A percentile compares a stretch with the other conserved stretches of the same genome.
Evolutionary conservation across 2,329 filamentous ascomycete genomes (phyloP).

Genomic region (Coniochaeta ligniaria): DNA sequence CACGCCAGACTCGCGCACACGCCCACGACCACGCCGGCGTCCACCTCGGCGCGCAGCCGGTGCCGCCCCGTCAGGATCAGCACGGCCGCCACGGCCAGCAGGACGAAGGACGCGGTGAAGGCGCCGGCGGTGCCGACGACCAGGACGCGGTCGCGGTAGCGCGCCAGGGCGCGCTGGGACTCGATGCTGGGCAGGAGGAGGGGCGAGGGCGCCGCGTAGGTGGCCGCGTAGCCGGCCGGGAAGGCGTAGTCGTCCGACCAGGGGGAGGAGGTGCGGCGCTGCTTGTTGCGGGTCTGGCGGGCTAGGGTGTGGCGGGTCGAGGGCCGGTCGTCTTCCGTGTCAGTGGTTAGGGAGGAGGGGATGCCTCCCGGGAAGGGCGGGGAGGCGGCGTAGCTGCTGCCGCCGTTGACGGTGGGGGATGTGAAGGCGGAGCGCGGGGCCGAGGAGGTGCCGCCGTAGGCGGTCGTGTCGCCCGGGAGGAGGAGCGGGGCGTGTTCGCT

Average conservation of each 20-base stretch:
- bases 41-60: slow-evolving; percentile 63
- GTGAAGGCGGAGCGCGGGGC: neutral
- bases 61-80: slow-evolving; percentile 63
- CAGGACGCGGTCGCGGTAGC: slow-evolving; percentile 48
- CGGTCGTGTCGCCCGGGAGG: slow-evolving; percentile 5
- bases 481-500: slow-evolving; percentile 21
- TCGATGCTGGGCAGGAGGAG: slow-evolving; percentile 36
- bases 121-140: slow-evolving; percentile 44
- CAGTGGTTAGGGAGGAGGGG: slow-evolving; percentile 22
- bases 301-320: slow-evolving; percentile 12
- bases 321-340: slow-evolving; percentile 39
- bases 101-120: slow-evolving; percentile 52
- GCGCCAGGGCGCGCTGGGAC: slow-evolving; percentile 37
- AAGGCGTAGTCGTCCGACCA: slow-evolving; percentile 36
- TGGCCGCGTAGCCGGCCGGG: slow-evolving; percentile 43
- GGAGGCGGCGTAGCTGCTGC: slow-evolving; percentile 15
- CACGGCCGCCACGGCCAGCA: slow-evolving; percentile 57
- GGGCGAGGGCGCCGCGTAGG: slow-evolving; percentile 33
- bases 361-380: slow-evolving; percentile 15
- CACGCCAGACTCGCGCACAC: slow-evolving; percentile 60
- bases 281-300: slow-evolving; percentile 1
- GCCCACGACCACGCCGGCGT: slow-evolving; percentile 64
- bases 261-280: slow-evolving; percentile 12
- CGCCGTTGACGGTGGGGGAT: neutral
- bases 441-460: slow-evolving; percentile 13